Conservation (phyloP, 2,329 filamentous ascomycete genomes). For the Stagonosporopsis rhizophila region DNA sequence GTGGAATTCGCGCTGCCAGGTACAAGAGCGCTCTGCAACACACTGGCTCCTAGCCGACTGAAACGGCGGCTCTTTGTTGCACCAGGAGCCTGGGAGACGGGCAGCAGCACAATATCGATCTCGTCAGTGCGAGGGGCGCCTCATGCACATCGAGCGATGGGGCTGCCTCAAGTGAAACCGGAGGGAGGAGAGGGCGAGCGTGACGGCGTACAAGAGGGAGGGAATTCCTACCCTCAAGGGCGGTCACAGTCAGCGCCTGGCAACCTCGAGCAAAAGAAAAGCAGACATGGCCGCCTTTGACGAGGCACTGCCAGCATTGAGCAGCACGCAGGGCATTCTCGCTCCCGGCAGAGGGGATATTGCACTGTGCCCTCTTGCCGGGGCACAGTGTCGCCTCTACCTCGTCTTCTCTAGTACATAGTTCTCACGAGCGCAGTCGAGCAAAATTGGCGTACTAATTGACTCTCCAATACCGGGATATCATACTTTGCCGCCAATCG, state of each 20-base stretch:
- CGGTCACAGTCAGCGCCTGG: conserved; percentile 40
- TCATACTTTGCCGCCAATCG: conserved; percentile 2
- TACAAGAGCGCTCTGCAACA: conserved; percentile 50
- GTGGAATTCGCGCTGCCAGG: conserved; percentile 46
- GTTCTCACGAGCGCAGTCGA: conserved; percentile 22
- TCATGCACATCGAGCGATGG: conserved; percentile 49
- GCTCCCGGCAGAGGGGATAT: conserved; percentile 14
- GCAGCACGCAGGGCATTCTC: conserved; percentile 28
- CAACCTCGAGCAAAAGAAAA: conserved; percentile 45
- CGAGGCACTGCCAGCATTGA: conserved; percentile 24
- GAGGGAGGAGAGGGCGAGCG: conserved; percentile 40
- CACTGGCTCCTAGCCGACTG: conserved; percentile 44
- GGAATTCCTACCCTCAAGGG: conserved; percentile 37
- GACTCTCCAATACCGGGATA: conserved; percentile 20
- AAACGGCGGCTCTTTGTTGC: conserved; percentile 49
- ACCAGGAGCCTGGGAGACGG: conserved; percentile 43
- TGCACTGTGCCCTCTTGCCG: conserved; percentile 8
- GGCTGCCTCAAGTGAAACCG: conserved; percentile 47
- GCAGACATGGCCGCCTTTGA: conserved; percentile 33
- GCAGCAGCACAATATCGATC: conserved; percentile 41
- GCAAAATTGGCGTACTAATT: conserved; percentile 18
- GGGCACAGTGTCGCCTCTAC: conserved; percentile 20
- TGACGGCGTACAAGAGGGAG: conserved; percentile 49
- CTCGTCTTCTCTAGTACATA: conserved; percentile 23
- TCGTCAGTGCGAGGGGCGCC: conserved; percentile 47